These are phyloP conservation scores for Isatis lusitanica DNA, from an alignment of 441 rosid genomes.

Conservation along the genomic window DNA sequence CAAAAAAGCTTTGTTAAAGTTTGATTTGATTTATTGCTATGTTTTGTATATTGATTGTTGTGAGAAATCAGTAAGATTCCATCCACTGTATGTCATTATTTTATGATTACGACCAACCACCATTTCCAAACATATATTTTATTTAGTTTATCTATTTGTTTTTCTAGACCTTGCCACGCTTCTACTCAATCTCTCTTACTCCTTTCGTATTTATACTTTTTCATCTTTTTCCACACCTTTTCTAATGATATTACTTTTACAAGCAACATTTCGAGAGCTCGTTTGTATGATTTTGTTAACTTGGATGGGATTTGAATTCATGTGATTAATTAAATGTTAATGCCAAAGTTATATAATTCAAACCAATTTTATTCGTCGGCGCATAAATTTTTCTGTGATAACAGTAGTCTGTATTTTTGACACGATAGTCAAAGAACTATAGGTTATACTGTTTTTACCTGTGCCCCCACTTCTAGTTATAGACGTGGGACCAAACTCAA, in stretches of 20 bases:
- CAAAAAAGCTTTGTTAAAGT: slow-evolving; percentile 16
- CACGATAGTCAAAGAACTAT: neutral
- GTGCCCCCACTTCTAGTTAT: slow-evolving; percentile 5
- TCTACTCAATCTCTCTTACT: slow-evolving; percentile 40
- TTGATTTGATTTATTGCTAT: slow-evolving; percentile 12
- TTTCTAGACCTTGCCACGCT: slow-evolving; percentile 43
- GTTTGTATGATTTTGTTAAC: neutral
- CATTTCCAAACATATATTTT: slow-evolving; percentile 4
- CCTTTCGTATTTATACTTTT: too few relatives aligned
- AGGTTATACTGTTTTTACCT: slow-evolving; percentile 6
- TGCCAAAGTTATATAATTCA: neutral
- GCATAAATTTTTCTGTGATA: neutral
- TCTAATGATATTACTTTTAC: neutral
- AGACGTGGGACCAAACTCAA: neutral
- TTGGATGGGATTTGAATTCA: neutral
- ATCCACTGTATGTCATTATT: slow-evolving; percentile 16
- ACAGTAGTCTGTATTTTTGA: neutral
- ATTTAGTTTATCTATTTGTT: neutral
- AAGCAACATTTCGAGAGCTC: slow-evolving; percentile 8
- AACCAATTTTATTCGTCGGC: neutral
- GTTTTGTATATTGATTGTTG: slow-evolving; percentile 15
- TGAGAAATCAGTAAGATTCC: slow-evolving; percentile 26
- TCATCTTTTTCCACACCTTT: too few relatives aligned
- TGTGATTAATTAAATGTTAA: neutral
- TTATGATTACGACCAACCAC: slow-evolving; percentile 28